Percentiles rank a stretch among this genome's conserved stretches.
Evolutionary conservation across 2,329 filamentous ascomycete genomes (phyloP).

Genomic region (Lecanicillium sp.): DNA sequence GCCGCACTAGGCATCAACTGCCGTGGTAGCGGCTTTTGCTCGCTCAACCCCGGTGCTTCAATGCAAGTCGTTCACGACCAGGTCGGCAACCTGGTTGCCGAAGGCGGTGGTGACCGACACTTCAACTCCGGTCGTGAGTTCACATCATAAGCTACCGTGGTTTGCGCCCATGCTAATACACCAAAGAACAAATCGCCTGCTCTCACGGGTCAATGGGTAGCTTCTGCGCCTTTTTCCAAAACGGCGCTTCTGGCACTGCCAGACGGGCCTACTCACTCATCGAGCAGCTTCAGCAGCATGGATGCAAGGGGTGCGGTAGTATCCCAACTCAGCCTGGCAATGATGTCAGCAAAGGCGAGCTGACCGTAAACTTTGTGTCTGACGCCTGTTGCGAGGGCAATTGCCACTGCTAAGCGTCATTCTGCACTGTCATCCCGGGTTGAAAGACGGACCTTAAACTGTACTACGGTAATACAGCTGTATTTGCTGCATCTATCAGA

Average conservation of each 20-base stretch:
- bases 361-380: conserved; percentile 7
- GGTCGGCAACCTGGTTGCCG: conserved; percentile 9
- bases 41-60: conserved; percentile 7
- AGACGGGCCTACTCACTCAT: conserved; percentile 5
- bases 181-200: conserved; percentile 9
- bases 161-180: background rate
- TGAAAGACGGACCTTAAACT: no score
- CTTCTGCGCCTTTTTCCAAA: conserved; percentile 8
- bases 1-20: conserved; percentile 12
- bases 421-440: no score
- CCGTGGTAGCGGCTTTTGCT: conserved; percentile 9
- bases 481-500: no score
- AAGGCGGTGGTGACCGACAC: conserved; percentile 4
- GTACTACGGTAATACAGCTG: no score
- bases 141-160: background rate
- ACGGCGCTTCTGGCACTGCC: conserved; percentile 6
- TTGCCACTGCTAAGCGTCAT: conserved; percentile 7
- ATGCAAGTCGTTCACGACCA: conserved; percentile 8
- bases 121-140: conserved; percentile 6
- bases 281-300: conserved; percentile 8
- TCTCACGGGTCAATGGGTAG: conserved; percentile 8
- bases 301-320: conserved; percentile 8
- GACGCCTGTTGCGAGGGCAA: conserved; percentile 5
- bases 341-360: conserved; percentile 8
- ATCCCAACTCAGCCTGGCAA: conserved; percentile 7